Conservation (phyloP, 164 flowering plant species). For the Sedum album region DNA sequence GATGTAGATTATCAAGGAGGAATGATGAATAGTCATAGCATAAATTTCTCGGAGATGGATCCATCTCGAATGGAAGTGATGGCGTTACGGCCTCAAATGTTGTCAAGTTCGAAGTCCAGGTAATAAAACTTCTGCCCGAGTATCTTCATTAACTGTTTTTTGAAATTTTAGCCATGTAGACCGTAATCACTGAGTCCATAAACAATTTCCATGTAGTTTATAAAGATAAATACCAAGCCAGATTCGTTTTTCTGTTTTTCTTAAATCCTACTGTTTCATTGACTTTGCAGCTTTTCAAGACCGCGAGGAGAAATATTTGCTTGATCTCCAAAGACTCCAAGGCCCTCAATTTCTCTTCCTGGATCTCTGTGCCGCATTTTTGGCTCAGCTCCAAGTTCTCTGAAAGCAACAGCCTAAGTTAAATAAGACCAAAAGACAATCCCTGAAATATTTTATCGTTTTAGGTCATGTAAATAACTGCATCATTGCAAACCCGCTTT, state of each 20-base stretch:
- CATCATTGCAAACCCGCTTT: not conserved
- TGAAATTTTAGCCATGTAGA: not conserved
- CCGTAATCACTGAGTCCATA: too few relatives aligned
- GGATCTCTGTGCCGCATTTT: slow-evolving; percentile 70
- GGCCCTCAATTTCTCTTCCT: slow-evolving; percentile 65
- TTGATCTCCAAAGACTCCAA: slow-evolving; percentile 60
- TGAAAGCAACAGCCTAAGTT: not conserved
- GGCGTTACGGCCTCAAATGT: slow-evolving; percentile 35
- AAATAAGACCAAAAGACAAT: not conserved
- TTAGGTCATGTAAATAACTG: not conserved
- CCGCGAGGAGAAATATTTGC: slow-evolving; percentile 64
- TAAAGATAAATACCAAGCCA: too few relatives aligned
- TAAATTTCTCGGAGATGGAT: slow-evolving; percentile 48
- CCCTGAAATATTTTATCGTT: not conserved
- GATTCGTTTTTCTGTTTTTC: too few relatives aligned
- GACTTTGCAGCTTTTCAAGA: slow-evolving; percentile 51
- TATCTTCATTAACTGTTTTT: not conserved
- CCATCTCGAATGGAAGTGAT: slow-evolving; percentile 20
- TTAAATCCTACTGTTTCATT: not conserved
- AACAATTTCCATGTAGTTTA: too few relatives aligned
- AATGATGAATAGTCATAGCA: slow-evolving; percentile 28
- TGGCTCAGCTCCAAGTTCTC: slow-evolving; percentile 66
- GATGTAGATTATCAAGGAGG: slow-evolving; percentile 33
- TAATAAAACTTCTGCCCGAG: slow-evolving; percentile 13
- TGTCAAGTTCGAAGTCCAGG: slow-evolving; percentile 93